Evolutionary conservation across 2,329 filamentous ascomycete genomes (phyloP).

Genomic region (Orbilia oligospora): DNA sequence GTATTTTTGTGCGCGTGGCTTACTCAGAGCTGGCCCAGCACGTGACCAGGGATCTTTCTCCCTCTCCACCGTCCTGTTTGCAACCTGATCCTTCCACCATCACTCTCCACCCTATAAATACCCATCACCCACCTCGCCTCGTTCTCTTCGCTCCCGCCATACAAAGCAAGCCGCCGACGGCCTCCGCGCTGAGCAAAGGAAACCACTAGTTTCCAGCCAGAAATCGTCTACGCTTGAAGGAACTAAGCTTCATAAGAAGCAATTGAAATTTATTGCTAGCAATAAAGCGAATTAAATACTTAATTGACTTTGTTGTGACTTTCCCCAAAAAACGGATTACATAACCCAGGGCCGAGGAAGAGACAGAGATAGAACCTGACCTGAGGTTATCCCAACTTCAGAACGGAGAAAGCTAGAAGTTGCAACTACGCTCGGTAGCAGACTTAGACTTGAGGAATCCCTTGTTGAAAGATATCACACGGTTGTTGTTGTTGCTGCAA

Average conservation of each 20-base stretch:
- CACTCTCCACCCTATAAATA: conserved; percentile 59
- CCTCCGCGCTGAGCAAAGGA: conserved; percentile 26
- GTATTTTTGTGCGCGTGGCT: conserved; percentile 8
- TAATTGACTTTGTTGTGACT: conserved; percentile 14
- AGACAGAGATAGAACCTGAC: conserved; percentile 4
- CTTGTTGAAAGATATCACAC: conserved; percentile 1
- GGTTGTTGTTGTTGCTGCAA: background rate
- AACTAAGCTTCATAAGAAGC: conserved; percentile 12
- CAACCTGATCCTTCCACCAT: conserved; percentile 60
- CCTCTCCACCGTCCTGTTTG: conserved; percentile 33
- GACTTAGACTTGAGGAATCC: background rate
- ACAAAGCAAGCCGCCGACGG: conserved; percentile 24
- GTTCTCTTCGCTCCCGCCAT: conserved; percentile 33
- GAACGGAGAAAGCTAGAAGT: background rate
- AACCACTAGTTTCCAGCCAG: conserved; percentile 9
- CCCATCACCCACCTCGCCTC: conserved; percentile 55
- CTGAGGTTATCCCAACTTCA: conserved; percentile 6
- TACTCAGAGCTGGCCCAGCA: conserved; percentile 30
- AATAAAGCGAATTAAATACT: conserved; percentile 15
- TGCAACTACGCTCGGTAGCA: background rate
- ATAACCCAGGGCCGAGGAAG: conserved; percentile 15
- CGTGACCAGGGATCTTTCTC: conserved; percentile 35
- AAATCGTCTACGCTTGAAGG: conserved; percentile 31
- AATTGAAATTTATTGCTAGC: conserved; percentile 15
- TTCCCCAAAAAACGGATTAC: conserved; percentile 11